Conservation (phyloP, 345 rosid species). For the Syzygium aqueum region DNA sequence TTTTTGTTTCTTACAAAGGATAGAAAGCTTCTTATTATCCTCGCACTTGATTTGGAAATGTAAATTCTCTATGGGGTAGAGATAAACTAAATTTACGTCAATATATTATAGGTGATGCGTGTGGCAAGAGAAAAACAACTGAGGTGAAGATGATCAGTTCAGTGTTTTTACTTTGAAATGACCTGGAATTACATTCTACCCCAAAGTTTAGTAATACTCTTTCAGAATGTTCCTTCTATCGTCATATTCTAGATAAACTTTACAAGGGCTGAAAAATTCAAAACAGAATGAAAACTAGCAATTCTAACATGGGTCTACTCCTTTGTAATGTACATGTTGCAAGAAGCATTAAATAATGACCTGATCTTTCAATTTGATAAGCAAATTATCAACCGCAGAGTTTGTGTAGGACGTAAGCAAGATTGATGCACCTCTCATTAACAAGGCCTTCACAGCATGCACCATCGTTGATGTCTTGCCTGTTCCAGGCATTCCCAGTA, state of each 20-base stretch:
- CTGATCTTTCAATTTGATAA: conserved; percentile 94
- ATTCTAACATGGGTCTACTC: background rate
- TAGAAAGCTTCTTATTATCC: background rate
- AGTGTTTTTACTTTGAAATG: background rate
- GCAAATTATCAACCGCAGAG: conserved; percentile 95
- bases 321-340: background rate
- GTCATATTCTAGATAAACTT: background rate
- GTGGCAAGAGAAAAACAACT: background rate
- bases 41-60: background rate
- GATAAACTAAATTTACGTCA: background rate
- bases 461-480: conserved; percentile 98
- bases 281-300: background rate
- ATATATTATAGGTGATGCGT: background rate
- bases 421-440: conserved; percentile 89
- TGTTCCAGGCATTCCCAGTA: conserved; percentile 99
- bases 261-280: background rate
- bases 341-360: conserved; percentile 17
- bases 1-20: background rate
- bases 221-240: background rate
- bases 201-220: background rate
- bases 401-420: conserved; percentile 97
- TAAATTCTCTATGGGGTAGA: background rate
- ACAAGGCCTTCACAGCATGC: conserved; percentile 92
- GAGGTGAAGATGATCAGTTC: background rate
- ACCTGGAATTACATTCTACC: background rate